These are phyloP conservation scores for Ceratocystis harringtonii DNA, from an alignment of 2,329 filamentous ascomycete species.

Conservation along the genomic window DNA sequence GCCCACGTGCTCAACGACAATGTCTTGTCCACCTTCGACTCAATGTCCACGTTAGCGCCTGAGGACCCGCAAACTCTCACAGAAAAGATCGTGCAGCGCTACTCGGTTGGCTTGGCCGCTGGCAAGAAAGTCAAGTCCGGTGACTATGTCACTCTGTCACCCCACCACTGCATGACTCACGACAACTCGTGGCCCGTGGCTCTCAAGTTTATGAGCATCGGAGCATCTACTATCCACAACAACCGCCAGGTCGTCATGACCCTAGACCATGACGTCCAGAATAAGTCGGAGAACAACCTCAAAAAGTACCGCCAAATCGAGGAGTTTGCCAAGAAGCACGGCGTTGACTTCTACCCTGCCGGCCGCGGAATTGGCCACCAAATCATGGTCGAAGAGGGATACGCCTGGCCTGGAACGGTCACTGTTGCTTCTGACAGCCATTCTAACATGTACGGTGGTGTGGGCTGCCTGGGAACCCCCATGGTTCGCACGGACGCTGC, in stretches of 20 bases:
- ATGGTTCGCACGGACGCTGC: slow-evolving; percentile 81
- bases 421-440: slow-evolving; percentile 68
- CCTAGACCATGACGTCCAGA: slow-evolving; percentile 79
- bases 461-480: slow-evolving; percentile 62
- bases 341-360: slow-evolving; percentile 61
- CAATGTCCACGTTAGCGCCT: slow-evolving; percentile 6
- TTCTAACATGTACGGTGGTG: slow-evolving; percentile 68
- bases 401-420: slow-evolving; percentile 70
- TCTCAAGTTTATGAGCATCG: slow-evolving; percentile 63
- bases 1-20: slow-evolving; percentile 12
- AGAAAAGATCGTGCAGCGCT: slow-evolving; percentile 80
- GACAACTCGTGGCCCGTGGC: slow-evolving; percentile 69
- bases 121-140: slow-evolving; percentile 64
- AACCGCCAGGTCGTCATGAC: slow-evolving; percentile 36
- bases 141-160: slow-evolving; percentile 63
- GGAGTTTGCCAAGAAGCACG: slow-evolving; percentile 64
- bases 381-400: slow-evolving; percentile 76
- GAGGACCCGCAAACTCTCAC: slow-evolving; percentile 59
- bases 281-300: slow-evolving; percentile 61
- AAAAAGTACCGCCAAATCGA: slow-evolving; percentile 74
- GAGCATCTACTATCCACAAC: slow-evolving; percentile 56
- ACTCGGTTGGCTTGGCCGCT: slow-evolving; percentile 58
- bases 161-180: slow-evolving; percentile 57
- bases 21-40: slow-evolving; percentile 9
- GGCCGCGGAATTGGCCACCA: slow-evolving; percentile 80